Evolutionary conservation across 495 filamentous ascomycete species (phyloP).

Genomic region (Neurospora sp.): DNA sequence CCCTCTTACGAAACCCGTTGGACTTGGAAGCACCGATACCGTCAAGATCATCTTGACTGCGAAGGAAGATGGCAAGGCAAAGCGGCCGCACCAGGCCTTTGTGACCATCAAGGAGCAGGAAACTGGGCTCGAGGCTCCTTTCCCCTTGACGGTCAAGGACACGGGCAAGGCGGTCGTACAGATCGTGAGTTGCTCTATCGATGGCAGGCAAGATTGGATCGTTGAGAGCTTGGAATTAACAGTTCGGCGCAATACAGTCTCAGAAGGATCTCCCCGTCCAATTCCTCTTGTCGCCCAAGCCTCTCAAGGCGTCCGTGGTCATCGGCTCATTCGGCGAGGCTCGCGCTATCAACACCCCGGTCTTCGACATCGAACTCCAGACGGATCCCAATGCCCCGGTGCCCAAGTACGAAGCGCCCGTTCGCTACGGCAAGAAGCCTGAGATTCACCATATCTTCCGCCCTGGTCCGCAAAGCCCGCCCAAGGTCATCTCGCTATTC

Average conservation of each 20-base stretch:
- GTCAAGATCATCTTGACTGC: slow-evolving; percentile 76
- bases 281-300: slow-evolving; percentile 54
- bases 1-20: slow-evolving; percentile 53
- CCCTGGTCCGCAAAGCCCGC: slow-evolving; percentile 64
- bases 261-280: slow-evolving; percentile 85
- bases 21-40: slow-evolving; percentile 57
- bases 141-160: slow-evolving; percentile 75
- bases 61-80: slow-evolving; percentile 65
- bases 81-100: slow-evolving; percentile 88
- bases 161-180: slow-evolving; percentile 76
- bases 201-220: not conserved
- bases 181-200: slow-evolving; percentile 47
- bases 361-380: slow-evolving; percentile 48
- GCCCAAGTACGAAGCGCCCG: slow-evolving; percentile 51
- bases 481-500: slow-evolving; percentile 68
- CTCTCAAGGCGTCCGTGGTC: slow-evolving; percentile 67
- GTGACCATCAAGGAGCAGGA: slow-evolving; percentile 65
- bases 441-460: slow-evolving; percentile 93
- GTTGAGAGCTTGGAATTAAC: slow-evolving; percentile 2
- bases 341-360: slow-evolving; percentile 55
- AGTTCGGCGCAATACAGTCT: slow-evolving; percentile 41
- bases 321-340: slow-evolving; percentile 80
- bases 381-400: slow-evolving; percentile 49
- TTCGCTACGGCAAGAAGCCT: slow-evolving; percentile 68
- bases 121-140: slow-evolving; percentile 79